Evolutionary conservation across 2,329 filamentous ascomycete genomes (phyloP).

Genomic region (Sporothrix dimorphospora): DNA sequence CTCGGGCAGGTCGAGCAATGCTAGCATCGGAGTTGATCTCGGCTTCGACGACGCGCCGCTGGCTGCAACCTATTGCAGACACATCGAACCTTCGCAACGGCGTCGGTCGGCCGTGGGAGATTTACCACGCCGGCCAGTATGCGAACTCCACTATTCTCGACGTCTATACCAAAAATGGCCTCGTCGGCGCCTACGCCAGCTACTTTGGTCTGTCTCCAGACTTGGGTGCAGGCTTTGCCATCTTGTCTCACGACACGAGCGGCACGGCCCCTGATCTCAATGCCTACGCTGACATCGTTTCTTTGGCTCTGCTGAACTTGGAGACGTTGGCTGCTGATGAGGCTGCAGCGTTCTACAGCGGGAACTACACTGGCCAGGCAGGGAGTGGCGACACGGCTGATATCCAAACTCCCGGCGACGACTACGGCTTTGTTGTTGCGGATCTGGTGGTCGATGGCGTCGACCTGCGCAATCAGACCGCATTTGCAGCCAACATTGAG

Average conservation of each 20-base stretch:
- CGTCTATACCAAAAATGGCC: not conserved
- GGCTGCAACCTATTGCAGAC: slow-evolving; percentile 10
- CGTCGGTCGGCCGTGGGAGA: not conserved
- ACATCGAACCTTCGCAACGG: slow-evolving; percentile 1
- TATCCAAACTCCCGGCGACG: not conserved
- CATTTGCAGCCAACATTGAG: not conserved
- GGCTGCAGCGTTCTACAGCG: not conserved
- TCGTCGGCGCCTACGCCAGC: not conserved
- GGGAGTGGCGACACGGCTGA: not conserved
- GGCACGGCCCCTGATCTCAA: not conserved
- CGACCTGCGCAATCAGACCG: slow-evolving; percentile 1
- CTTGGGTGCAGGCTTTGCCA: not conserved
- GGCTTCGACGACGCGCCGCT: not conserved
- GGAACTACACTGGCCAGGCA: not conserved
- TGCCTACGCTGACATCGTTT: slow-evolving; percentile 3
- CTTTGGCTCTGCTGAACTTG: not conserved
- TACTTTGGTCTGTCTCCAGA: slow-evolving; percentile 8
- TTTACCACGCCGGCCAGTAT: not conserved
- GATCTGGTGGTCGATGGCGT: not conserved
- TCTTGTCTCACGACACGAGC: not conserved
- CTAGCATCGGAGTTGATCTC: not conserved
- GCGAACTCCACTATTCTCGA: not conserved
- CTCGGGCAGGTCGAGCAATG: not conserved
- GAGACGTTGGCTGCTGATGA: not conserved
- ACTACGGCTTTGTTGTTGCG: not conserved